phyloP scores from a whole-genome alignment of 2,329 filamentous ascomycete species.

The Botrytis cinerea region DNA sequence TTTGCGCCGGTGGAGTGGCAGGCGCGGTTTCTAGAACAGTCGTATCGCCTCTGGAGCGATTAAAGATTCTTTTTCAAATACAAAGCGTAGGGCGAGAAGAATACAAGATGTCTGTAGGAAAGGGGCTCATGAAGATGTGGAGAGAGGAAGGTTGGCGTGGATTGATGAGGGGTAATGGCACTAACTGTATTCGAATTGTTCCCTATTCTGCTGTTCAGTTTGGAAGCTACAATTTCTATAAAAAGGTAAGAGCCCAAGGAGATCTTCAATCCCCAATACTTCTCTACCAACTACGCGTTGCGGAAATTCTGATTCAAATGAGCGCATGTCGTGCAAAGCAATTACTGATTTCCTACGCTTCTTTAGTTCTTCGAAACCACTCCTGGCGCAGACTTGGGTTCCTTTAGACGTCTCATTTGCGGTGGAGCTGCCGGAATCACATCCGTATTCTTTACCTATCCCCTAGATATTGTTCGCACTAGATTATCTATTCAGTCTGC shows the following conservation, averaged over 20 bases:
- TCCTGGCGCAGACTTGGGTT: conserved; percentile 71
- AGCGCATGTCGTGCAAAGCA: neutral
- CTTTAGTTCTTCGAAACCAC: conserved; percentile 71
- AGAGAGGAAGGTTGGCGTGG: conserved; percentile 94
- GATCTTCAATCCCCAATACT: neutral
- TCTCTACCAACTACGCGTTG: neutral
- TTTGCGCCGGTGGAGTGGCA: conserved; percentile 89
- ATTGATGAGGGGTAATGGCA: conserved; percentile 97
- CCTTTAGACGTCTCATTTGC: conserved; percentile 78
- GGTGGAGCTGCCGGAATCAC: conserved; percentile 92
- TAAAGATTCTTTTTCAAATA: conserved; percentile 97
- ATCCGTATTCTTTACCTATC: conserved; percentile 92
- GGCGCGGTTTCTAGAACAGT: conserved; percentile 97
- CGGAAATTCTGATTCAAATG: neutral
- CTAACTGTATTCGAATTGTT: conserved; percentile 97
- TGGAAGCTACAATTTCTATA: conserved; percentile 97
- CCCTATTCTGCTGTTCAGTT: conserved; percentile 98
- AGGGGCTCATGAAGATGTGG: conserved; percentile 94
- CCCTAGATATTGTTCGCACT: conserved; percentile 95
- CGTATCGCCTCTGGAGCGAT: conserved; percentile 89
- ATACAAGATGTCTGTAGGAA: conserved; percentile 88
- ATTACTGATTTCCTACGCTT: conserved; percentile 12
- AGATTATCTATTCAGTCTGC: conserved; percentile 94
- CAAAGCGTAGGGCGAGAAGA: conserved; percentile 88
- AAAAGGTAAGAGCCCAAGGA: conserved; percentile 62